Evolutionary conservation across 2,329 filamentous ascomycete species (phyloP).

Genomic region (Septoria petroselini): DNA sequence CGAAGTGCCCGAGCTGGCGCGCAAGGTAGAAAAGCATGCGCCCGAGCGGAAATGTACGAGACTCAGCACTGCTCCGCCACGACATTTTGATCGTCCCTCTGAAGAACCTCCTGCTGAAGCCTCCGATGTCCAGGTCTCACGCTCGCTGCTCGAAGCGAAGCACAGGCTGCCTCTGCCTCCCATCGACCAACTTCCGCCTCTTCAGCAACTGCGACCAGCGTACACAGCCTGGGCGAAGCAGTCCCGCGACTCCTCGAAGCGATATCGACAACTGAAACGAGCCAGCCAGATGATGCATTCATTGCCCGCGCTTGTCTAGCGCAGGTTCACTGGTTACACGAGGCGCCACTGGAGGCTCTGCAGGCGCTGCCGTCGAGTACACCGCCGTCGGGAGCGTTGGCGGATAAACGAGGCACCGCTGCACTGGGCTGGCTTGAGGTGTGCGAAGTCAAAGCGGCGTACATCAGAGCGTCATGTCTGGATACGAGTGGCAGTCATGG

Average conservation of each 20-base stretch:
- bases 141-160: constrained; percentile 48
- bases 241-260: constrained; percentile 43
- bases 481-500: constrained; percentile 28
- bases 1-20: constrained; percentile 79
- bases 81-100: neutral
- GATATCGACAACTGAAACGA: constrained; percentile 24
- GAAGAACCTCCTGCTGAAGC: constrained; percentile 10
- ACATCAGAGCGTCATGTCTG: constrained; percentile 33
- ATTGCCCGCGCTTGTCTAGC: constrained; percentile 80
- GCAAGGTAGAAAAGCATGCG: constrained; percentile 93
- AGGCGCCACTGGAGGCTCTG: constrained; percentile 57
- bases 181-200: constrained; percentile 44
- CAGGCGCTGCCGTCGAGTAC: constrained; percentile 43
- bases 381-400: neutral
- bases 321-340: constrained; percentile 79
- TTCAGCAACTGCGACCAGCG: constrained; percentile 38
- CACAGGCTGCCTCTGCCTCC: constrained; percentile 46
- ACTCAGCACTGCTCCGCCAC: neutral
- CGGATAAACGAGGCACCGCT: constrained; percentile 11
- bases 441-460: constrained; percentile 50
- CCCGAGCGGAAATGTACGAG: constrained; percentile 75
- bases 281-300: constrained; percentile 54
- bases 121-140: constrained; percentile 42
- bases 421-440: constrained; percentile 70
- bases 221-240: constrained; percentile 38